Conservation (phyloP, 2,329 filamentous ascomycete species). For the Hypoxylon sp. region DNA sequence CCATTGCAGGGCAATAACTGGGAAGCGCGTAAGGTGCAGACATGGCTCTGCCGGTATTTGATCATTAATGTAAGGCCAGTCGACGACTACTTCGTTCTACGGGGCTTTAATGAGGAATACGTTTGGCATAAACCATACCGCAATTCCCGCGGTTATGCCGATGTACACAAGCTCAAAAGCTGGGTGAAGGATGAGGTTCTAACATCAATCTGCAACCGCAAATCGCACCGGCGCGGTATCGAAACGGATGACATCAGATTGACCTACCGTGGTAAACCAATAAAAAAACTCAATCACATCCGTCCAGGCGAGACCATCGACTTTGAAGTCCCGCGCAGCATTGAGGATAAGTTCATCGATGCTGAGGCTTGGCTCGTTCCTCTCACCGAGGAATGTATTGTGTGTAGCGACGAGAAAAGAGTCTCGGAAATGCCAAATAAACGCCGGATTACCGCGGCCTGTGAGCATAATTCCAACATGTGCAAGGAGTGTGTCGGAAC, state of each 20-base stretch:
- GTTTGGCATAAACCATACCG: conserved; percentile 50
- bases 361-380: conserved; percentile 56
- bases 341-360: conserved; percentile 50
- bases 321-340: conserved; percentile 51
- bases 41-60: conserved; percentile 56
- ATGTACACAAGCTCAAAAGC: conserved; percentile 38
- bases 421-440: conserved; percentile 53
- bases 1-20: conserved; percentile 55
- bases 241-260: conserved; percentile 45
- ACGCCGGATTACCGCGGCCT: conserved; percentile 50
- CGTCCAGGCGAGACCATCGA: conserved; percentile 51
- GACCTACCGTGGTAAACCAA: conserved; percentile 27
- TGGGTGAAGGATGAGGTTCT: conserved; percentile 43
- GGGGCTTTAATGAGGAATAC: conserved; percentile 54
- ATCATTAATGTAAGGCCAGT: conserved; percentile 46
- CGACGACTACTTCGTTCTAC: conserved; percentile 50
- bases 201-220: conserved; percentile 31
- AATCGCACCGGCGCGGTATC: conserved; percentile 29
- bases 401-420: conserved; percentile 56
- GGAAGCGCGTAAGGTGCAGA: conserved; percentile 49
- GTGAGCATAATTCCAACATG: conserved; percentile 49
- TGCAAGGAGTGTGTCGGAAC: conserved; percentile 55
- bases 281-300: conserved; percentile 39
- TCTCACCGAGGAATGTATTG: conserved; percentile 51
- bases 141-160: conserved; percentile 29